Evolutionary conservation across 2,329 filamentous ascomycete species (phyloP).

Genomic region (Plectosphaerella plurivora): DNA sequence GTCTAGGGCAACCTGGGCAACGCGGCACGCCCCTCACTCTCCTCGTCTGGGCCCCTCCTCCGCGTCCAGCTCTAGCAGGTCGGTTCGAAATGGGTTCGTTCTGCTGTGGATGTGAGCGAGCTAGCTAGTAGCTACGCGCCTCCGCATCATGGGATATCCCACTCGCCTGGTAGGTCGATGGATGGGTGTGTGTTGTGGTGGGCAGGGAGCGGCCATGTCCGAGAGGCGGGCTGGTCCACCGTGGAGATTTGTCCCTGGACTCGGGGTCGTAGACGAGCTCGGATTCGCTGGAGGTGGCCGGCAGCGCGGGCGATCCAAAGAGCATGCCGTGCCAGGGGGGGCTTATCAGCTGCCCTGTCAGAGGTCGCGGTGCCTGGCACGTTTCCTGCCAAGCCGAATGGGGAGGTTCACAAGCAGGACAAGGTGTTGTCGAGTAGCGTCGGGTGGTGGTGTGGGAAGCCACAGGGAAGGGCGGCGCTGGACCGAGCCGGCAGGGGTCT

Average conservation of each 20-base stretch:
- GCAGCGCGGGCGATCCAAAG: not conserved
- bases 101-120: not conserved
- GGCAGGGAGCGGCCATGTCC: slow-evolving; percentile 6
- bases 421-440: not conserved
- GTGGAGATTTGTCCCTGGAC: not conserved
- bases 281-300: slow-evolving; percentile 6
- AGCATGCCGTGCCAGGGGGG: slow-evolving; percentile 6
- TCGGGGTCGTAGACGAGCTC: not conserved
- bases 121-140: slow-evolving; percentile 3
- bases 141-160: not conserved
- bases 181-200: too few species aligned
- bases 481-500: not conserved
- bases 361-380: slow-evolving; percentile 12
- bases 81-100: not conserved
- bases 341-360: slow-evolving; percentile 14
- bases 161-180: not conserved
- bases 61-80: not conserved
- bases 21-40: slow-evolving; percentile 6
- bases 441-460: not conserved
- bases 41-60: slow-evolving; percentile 5
- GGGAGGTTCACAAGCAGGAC: not conserved
- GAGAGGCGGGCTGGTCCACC: not conserved
- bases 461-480: not conserved
- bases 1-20: not conserved
- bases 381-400: slow-evolving; percentile 6